phyloP scores from a whole-genome alignment of 2,329 filamentous ascomycete genomes.

The Botryosphaeria dothidea region DNA sequence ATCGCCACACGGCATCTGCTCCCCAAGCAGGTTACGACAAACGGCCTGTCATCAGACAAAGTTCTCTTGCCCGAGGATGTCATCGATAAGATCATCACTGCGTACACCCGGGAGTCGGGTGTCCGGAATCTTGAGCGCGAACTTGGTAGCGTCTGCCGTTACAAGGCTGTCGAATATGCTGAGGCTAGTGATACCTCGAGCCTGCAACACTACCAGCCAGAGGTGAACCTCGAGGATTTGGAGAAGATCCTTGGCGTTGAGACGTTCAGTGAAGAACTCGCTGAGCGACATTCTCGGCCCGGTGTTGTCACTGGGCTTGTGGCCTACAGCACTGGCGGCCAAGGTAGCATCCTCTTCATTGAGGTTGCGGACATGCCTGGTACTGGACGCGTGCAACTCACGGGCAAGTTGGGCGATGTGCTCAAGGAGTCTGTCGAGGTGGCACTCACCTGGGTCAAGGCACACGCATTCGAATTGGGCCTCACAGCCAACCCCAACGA shows the following conservation, averaged over 20 bases:
- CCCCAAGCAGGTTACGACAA: constrained; percentile 90
- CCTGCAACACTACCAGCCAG: constrained; percentile 66
- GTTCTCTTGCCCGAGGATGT: constrained; percentile 79
- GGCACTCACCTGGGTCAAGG: constrained; percentile 94
- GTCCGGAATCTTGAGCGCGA: constrained; percentile 96
- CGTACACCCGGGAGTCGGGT: constrained; percentile 93
- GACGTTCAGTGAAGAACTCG: constrained; percentile 92
- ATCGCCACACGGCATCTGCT: constrained; percentile 93
- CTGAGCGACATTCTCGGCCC: constrained; percentile 77
- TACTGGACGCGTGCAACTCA: constrained; percentile 86
- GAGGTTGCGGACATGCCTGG: constrained; percentile 98
- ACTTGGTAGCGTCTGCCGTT: constrained; percentile 89
- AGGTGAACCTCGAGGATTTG: constrained; percentile 75
- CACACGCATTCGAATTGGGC: constrained; percentile 88
- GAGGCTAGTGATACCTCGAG: constrained; percentile 78
- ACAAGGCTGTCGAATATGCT: constrained; percentile 92
- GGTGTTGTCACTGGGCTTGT: constrained; percentile 96
- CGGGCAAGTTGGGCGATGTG: constrained; percentile 93
- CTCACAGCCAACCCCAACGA: constrained; percentile 77
- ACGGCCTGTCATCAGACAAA: constrained; percentile 77
- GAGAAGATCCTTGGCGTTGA: constrained; percentile 92
- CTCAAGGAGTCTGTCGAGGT: constrained; percentile 97
- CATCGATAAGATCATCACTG: constrained; percentile 91
- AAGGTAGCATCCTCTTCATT: constrained; percentile 96
- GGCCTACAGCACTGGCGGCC: constrained; percentile 76